Evolutionary conservation across 768 basidiomycete species (phyloP), one percentile per base, ranked within the genome.

Genomic region (Suillus weaverae): DNA sequence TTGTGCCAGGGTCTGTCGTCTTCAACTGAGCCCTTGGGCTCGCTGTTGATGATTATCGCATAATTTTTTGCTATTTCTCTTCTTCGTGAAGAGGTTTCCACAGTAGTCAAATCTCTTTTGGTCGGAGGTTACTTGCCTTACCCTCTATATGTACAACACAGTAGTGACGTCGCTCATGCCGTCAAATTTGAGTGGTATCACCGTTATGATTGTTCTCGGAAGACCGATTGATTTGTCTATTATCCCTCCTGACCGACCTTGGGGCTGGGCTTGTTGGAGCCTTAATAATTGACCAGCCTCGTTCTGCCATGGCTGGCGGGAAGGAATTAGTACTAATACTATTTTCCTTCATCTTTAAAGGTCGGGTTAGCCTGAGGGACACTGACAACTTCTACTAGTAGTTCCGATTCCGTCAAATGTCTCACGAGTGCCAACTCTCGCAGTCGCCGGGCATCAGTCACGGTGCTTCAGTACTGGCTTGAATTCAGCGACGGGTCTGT

Each of bases 21-120:
- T 36, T 64, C 22, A 33, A 50, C 26, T 64, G 14, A 41, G 43
- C 43, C n/a, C n/a, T 57, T 41, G 14, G 60, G 39, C 64, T 18
- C 2, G 4, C 33, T 59, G 36, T 54, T 41, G 32, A 18, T 51
- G 55, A 46, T 61, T 36, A 63, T 70, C 69, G 75, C 75, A 69
- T 63, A 78, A 78, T 78, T 76, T 78, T 77, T 79, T 66, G 63
- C 44, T 48, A 10, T 62, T 53, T 61, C 54, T 74, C 75, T 74
- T 77, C 76, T 74, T 80, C 70, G 74, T 60, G 77, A 76, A 74
- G 74, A 72, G 43, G 57, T 50, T 59, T 39, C n/a, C 5, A 32
- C 16, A 5, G 16, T 51, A 18, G 30, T 32, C 51, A 5, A 53
- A 53, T 32, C 32, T 30, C 9, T 20, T 10, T 32, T 54, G 32